A percentile compares a stretch with the other conserved stretches of the same genome.
phyloP scores from a whole-genome alignment of 345 rosid genomes.

The sweet orange (Citrus sinensis) region DNA sequence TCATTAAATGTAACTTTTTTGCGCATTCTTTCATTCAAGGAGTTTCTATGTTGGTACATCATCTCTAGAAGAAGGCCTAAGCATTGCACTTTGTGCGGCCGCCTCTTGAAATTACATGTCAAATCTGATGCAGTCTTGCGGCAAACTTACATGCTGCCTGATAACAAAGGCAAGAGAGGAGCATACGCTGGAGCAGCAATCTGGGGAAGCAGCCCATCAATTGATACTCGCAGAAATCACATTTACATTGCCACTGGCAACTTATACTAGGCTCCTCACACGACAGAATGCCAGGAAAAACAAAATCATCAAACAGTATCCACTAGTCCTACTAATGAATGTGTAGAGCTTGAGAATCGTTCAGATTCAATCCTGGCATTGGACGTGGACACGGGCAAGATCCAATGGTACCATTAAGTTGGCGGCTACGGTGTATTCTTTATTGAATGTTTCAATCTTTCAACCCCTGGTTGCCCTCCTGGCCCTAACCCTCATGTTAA shows the following conservation, averaged over 20 bases:
- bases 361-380: slow-evolving; percentile 24
- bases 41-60: slow-evolving; percentile 23
- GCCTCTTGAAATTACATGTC: slow-evolving; percentile 17
- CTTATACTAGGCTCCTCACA: slow-evolving; percentile 23
- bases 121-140: slow-evolving; percentile 16
- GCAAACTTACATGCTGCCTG: slow-evolving; percentile 29
- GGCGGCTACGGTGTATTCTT: slow-evolving; percentile 36
- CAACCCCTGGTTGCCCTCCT: slow-evolving; percentile 18
- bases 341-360: slow-evolving; percentile 24
- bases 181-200: slow-evolving; percentile 27
- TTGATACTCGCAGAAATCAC: slow-evolving; percentile 19
- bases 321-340: slow-evolving; percentile 2
- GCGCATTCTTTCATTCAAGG: neutral
- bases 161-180: slow-evolving; percentile 9
- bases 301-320: neutral
- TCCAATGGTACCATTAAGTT: slow-evolving; percentile 20
- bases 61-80: slow-evolving; percentile 20
- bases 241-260: slow-evolving; percentile 33
- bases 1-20: too few species aligned
- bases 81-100: slow-evolving; percentile 16
- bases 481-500: slow-evolving; percentile 28
- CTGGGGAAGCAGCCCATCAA: slow-evolving; percentile 34
- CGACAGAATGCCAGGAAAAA: slow-evolving; percentile 18
- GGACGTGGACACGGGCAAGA: slow-evolving; percentile 18
- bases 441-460: neutral